Evolutionary conservation across 2,329 filamentous ascomycete genomes (phyloP).

Genomic region (Ophioceras dolichostomum): DNA sequence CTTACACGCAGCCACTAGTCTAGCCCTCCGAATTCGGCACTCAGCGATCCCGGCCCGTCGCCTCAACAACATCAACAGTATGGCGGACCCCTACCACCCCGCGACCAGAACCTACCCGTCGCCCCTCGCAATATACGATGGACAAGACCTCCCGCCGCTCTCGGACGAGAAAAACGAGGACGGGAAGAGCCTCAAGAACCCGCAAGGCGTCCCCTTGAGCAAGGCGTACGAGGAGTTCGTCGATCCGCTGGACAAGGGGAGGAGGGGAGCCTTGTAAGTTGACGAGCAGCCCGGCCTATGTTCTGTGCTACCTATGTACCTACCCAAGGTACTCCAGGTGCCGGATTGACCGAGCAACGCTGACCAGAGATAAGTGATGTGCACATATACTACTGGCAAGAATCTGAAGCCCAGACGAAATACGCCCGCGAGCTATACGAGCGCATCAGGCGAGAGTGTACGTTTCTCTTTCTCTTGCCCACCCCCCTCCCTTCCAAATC

Average conservation of each 20-base stretch:
- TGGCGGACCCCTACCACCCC: constrained; percentile 9
- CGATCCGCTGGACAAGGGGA: constrained; percentile 52
- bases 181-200: constrained; percentile 67
- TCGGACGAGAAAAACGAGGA: constrained; percentile 51
- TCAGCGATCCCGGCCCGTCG: too few species aligned
- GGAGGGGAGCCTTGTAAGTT: constrained; percentile 58
- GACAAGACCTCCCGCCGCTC: constrained; percentile 41
- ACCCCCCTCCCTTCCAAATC: neutral
- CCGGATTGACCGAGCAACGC: too few species aligned
- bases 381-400: constrained; percentile 72
- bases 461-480: too few species aligned
- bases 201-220: constrained; percentile 46
- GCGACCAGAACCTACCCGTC: constrained; percentile 30
- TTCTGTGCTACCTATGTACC: too few species aligned
- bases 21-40: too few species aligned
- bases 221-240: constrained; percentile 59
- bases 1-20: too few species aligned
- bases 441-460: constrained; percentile 69
- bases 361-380: constrained; percentile 63
- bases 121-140: constrained; percentile 45
- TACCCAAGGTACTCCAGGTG: too few species aligned
- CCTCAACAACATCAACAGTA: neutral
- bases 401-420: constrained; percentile 45
- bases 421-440: constrained; percentile 67
- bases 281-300: too few species aligned